These are phyloP conservation scores for Skeletonema potamos DNA, from an alignment of 108 stramenopile species.

Conservation along the genomic window DNA sequence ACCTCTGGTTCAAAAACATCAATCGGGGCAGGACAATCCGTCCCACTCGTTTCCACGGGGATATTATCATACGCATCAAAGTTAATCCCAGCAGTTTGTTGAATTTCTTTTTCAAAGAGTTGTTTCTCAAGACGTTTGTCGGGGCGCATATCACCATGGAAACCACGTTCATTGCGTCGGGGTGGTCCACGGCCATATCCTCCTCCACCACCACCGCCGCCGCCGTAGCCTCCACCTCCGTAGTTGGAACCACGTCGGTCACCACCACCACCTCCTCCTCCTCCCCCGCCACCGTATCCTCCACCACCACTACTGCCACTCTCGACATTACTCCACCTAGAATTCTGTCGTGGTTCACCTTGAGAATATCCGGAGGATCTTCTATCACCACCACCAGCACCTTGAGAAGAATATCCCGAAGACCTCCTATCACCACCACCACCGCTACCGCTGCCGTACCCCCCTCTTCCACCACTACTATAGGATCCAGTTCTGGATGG, in stretches of 20 bases:
- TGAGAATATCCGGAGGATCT: slow-evolving; percentile 7
- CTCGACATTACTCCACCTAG: slow-evolving; percentile 15
- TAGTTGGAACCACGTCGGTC: background rate
- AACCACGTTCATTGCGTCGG: slow-evolving; percentile 68
- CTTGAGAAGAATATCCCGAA: slow-evolving; percentile 31
- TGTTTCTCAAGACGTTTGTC: slow-evolving; percentile 76
- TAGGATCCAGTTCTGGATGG: background rate
- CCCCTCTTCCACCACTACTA: slow-evolving; percentile 23
- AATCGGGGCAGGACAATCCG: slow-evolving; percentile 89
- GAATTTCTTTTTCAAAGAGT: slow-evolving; percentile 73
- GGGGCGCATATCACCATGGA: slow-evolving; percentile 80
- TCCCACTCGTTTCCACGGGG: slow-evolving; percentile 92
- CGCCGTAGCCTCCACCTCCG: slow-evolving; percentile 31
- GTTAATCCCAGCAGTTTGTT: slow-evolving; percentile 98
- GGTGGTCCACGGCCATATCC: slow-evolving; percentile 30
- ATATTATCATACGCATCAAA: slow-evolving; percentile 99
- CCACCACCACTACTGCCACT: slow-evolving; percentile 10
- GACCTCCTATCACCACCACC: slow-evolving; percentile 37
- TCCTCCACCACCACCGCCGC: slow-evolving; percentile 16
- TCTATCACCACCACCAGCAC: slow-evolving; percentile 23
- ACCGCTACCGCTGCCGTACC: too few species aligned
- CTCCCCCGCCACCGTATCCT: background rate
- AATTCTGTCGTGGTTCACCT: slow-evolving; percentile 14
- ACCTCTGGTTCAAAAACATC: slow-evolving; percentile 83
- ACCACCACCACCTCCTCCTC: background rate